These are phyloP conservation scores for Penicillium samsonianum DNA, from an alignment of 495 filamentous ascomycete genomes.

Conservation along the genomic window DNA sequence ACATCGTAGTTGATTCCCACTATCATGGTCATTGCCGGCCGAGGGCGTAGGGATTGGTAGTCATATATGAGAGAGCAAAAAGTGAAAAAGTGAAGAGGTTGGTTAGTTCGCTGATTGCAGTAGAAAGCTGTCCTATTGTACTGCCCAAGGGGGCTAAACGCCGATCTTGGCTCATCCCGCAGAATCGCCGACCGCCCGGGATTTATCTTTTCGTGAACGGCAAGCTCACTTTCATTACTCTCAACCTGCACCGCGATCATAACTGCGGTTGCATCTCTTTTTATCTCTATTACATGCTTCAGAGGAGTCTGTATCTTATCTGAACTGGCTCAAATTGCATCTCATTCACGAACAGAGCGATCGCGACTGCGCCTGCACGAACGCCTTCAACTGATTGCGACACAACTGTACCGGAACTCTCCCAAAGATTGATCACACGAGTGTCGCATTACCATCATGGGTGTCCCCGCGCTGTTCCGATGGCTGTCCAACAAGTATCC, in stretches of 20 bases:
- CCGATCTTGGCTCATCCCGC: constrained; percentile 22
- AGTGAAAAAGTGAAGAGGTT: constrained; percentile 6
- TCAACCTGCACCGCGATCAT: constrained; percentile 21
- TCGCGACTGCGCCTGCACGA: constrained; percentile 3
- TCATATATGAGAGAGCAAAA: constrained; percentile 32
- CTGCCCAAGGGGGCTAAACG: constrained; percentile 24
- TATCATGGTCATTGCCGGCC: constrained; percentile 50
- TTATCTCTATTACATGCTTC: not conserved
- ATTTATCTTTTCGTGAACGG: constrained; percentile 24
- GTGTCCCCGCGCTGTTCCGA: constrained; percentile 90
- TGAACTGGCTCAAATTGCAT: not conserved
- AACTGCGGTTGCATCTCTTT: constrained; percentile 19
- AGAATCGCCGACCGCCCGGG: constrained; percentile 30
- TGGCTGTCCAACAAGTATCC: constrained; percentile 96
- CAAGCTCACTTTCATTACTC: constrained; percentile 19
- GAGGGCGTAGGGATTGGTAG: constrained; percentile 28
- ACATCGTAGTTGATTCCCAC: constrained; percentile 60
- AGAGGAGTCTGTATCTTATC: not conserved
- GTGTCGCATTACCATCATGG: constrained; percentile 61
- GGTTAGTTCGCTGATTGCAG: constrained; percentile 19
- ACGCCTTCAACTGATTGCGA: constrained; percentile 6
- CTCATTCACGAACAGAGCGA: not conserved
- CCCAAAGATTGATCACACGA: not conserved
- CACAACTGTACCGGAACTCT: not conserved
- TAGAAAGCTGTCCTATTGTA: constrained; percentile 30